Conservation (phyloP, 2,329 filamentous ascomycete species). For the Arthroderma uncinatum region DNA sequence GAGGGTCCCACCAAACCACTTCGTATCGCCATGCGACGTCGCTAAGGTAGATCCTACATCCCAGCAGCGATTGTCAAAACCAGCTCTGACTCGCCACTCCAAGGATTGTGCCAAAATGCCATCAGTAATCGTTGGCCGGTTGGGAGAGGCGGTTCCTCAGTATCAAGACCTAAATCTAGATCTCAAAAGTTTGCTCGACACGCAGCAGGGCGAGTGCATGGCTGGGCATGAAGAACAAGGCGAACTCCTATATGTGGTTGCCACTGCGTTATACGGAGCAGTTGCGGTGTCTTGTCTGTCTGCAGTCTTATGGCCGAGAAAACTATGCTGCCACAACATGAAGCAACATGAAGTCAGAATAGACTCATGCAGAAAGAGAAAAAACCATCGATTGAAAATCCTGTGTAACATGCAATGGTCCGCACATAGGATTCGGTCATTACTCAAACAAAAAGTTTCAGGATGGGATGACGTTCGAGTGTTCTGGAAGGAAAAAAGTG, state of each 20-base stretch:
- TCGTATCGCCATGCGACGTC: constrained; percentile 4
- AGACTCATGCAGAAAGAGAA: neutral
- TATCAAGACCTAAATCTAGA: neutral
- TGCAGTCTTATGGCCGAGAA: neutral
- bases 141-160: neutral
- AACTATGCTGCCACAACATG: neutral
- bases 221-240: neutral
- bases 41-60: neutral
- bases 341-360: constrained; percentile 1
- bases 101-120: neutral
- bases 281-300: neutral
- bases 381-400: neutral
- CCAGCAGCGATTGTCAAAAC: neutral
- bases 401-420: neutral
- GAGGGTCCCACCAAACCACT: neutral
- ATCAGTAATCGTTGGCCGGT: neutral
- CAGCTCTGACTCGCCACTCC: neutral
- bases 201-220: neutral
- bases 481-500: neutral
- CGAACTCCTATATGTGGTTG: neutral
- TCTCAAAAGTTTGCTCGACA: neutral
- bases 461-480: neutral
- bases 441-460: neutral
- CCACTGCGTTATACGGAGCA: neutral
- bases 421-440: neutral